phyloP scores from a whole-genome alignment of 1,284 basidiomycete genomes.

The Cutaneotrichosporon spelunceum region DNA sequence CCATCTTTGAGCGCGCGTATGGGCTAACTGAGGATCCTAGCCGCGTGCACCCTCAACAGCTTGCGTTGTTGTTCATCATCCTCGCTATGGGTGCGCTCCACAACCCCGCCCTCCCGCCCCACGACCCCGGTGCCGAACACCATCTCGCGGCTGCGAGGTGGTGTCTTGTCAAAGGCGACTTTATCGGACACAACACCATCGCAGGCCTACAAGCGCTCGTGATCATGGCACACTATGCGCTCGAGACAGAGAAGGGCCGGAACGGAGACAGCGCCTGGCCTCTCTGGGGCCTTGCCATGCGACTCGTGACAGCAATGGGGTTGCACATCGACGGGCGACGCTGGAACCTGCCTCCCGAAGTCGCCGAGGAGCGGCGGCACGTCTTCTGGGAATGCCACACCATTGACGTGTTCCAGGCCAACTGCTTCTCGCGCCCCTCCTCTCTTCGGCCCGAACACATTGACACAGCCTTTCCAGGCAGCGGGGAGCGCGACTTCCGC shows the following conservation, averaged over 20 bases:
- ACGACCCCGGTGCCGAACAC: conserved; percentile 38
- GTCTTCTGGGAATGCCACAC: conserved; percentile 36
- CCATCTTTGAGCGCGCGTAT: conserved; percentile 31
- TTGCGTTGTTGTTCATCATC: conserved; percentile 39
- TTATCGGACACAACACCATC: conserved; percentile 38
- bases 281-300: conserved; percentile 41
- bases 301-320: conserved; percentile 35
- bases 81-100: conserved; percentile 43
- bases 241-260: conserved; percentile 36
- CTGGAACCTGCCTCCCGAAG: conserved; percentile 40
- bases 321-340: conserved; percentile 44
- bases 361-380: conserved; percentile 37
- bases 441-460: conserved; percentile 29
- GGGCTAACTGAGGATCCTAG: not conserved
- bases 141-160: conserved; percentile 32
- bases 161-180: conserved; percentile 41
- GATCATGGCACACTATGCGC: conserved; percentile 31
- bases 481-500: conserved; percentile 17
- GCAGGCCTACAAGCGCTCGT: conserved; percentile 41
- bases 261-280: conserved; percentile 44
- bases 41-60: conserved; percentile 33
- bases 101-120: conserved; percentile 40
- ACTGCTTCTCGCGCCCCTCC: conserved; percentile 38
- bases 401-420: conserved; percentile 33
- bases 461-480: conserved; percentile 34